Conservation (phyloP, 805 yeast species). For the Schizosaccharomyces lindneri region DNA sequence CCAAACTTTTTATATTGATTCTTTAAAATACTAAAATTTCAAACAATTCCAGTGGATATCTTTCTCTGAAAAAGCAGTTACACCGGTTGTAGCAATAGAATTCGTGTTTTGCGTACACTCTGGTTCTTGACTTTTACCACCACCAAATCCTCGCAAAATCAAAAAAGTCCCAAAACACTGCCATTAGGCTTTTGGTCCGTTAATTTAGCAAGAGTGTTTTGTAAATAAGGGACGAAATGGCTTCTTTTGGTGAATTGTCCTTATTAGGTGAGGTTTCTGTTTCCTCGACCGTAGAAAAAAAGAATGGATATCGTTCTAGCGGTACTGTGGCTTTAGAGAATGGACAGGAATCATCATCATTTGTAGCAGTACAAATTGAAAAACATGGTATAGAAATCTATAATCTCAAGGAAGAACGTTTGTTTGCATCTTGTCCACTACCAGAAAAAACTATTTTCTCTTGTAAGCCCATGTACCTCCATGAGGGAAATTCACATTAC, state of each 20-base stretch:
- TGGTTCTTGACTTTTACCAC: neutral
- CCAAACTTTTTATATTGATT: too few relatives aligned
- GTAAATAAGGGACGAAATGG: neutral
- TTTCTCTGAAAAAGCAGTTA: too few relatives aligned
- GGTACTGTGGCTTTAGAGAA: neutral
- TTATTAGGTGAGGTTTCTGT: neutral
- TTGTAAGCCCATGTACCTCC: neutral
- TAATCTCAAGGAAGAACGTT: neutral
- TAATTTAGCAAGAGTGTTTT: neutral
- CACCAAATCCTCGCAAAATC: neutral
- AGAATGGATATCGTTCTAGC: neutral
- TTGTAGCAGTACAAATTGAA: neutral
- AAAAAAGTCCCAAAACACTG: neutral
- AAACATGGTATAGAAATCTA: neutral
- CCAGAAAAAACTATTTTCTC: neutral
- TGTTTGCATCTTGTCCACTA: neutral
- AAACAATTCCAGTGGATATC: too few relatives aligned
- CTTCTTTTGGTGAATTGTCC: neutral
- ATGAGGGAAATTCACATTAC: neutral
- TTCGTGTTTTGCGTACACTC: too few relatives aligned
- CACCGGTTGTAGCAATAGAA: too few relatives aligned
- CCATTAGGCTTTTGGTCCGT: neutral
- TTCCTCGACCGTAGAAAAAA: neutral
- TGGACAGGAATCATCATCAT: neutral
- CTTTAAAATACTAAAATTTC: too few relatives aligned